Evolutionary conservation across 2,329 filamentous ascomycete genomes (phyloP).

Genomic region (Emmonsia crescens): DNA sequence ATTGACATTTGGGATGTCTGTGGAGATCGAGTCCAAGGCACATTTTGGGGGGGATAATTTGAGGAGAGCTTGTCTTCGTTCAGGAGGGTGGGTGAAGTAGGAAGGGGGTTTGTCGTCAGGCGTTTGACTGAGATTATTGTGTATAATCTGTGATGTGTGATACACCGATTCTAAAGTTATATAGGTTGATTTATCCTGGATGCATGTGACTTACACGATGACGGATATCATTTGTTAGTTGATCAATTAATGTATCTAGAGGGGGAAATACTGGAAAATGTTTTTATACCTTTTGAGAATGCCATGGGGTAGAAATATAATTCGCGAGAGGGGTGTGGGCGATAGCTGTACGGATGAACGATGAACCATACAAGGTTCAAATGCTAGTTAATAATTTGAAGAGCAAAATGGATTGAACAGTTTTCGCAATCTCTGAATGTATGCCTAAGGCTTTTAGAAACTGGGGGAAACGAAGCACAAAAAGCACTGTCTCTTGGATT

Average conservation of each 20-base stretch:
- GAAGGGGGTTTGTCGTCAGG: neutral
- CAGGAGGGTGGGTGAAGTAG: too few species aligned
- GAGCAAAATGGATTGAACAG: neutral
- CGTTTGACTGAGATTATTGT: neutral
- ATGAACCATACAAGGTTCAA: neutral
- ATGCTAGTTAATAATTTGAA: neutral
- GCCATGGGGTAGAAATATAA: neutral
- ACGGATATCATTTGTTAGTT: neutral
- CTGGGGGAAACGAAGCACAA: too few species aligned
- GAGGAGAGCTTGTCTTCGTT: neutral
- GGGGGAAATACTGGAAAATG: too few species aligned
- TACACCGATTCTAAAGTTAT: neutral
- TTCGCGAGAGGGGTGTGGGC: neutral
- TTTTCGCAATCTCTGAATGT: neutral
- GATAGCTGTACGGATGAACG: too few species aligned
- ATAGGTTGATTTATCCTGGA: neutral
- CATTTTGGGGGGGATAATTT: slow-evolving; percentile 24
- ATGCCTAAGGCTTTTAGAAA: neutral
- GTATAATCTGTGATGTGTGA: neutral
- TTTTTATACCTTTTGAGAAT: too few species aligned
- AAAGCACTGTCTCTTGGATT: neutral
- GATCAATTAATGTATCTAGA: neutral
- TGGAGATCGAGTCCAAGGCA: slow-evolving; percentile 50
- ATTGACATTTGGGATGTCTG: slow-evolving; percentile 42
- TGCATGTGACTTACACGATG: neutral